A percentile compares a stretch with the other conserved stretches of the same genome.
Evolutionary conservation across 2,329 filamentous ascomycete genomes (phyloP).

Genomic region (Fusarium euwallaceae): DNA sequence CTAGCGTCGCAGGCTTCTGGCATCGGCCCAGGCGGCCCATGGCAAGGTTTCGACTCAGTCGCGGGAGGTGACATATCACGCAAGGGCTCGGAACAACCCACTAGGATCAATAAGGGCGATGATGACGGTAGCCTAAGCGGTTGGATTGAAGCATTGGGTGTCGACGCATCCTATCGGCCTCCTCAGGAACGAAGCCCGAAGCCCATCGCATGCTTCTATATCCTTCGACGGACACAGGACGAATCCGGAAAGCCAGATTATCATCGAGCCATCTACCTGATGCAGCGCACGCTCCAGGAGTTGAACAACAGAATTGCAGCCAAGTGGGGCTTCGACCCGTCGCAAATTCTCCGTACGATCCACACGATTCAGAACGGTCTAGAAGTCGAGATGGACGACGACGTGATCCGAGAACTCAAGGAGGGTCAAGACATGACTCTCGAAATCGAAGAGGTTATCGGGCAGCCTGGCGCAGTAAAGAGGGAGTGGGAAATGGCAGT

Average conservation of each 20-base stretch:
- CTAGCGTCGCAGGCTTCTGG: conserved; percentile 68
- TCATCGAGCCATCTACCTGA: conserved; percentile 88
- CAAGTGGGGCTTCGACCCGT: conserved; percentile 85
- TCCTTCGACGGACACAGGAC: conserved; percentile 69
- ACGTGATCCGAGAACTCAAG: conserved; percentile 83
- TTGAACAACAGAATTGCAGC: conserved; percentile 78
- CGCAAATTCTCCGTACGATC: conserved; percentile 77
- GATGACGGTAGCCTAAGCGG: conserved; percentile 77
- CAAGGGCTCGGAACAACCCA: conserved; percentile 66
- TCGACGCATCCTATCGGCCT: conserved; percentile 87
- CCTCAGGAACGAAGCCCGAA: conserved; percentile 79
- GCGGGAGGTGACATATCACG: conserved; percentile 62
- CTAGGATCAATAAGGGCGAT: conserved; percentile 66
- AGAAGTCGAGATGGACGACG: conserved; percentile 90
- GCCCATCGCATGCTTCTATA: conserved; percentile 88
- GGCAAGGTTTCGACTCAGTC: conserved; percentile 70
- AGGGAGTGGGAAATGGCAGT: conserved; percentile 74
- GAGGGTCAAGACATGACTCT: conserved; percentile 94
- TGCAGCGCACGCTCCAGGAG: conserved; percentile 80
- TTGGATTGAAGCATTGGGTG: conserved; percentile 91
- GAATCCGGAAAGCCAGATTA: conserved; percentile 69
- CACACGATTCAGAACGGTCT: conserved; percentile 81
- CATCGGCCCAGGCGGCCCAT: conserved; percentile 59
- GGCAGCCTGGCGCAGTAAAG: conserved; percentile 56
- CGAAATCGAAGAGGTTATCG: conserved; percentile 68